Conservation (phyloP, 129 eudicot species). For the Centaurea solstitialis region DNA sequence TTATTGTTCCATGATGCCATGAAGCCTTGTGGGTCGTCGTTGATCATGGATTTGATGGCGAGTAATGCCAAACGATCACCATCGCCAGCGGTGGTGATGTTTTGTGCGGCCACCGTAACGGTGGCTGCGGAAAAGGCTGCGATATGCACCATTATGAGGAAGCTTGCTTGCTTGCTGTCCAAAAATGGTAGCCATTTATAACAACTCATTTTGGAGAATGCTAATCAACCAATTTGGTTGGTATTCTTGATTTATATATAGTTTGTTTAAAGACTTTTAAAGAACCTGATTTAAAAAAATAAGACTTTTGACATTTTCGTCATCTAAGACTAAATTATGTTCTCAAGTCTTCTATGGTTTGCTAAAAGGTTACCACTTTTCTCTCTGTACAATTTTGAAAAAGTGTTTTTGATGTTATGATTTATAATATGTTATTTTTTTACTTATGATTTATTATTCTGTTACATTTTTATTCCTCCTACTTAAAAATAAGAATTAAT, state of each 20-base stretch:
- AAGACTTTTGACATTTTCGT: background rate
- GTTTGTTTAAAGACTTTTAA: too few species aligned
- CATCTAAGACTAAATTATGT: too few species aligned
- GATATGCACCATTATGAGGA: background rate
- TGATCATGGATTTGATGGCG: conserved; percentile 28
- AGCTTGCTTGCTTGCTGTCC: background rate
- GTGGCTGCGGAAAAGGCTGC: background rate
- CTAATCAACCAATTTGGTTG: background rate
- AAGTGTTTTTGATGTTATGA: too few species aligned
- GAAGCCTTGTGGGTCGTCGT: conserved; percentile 28
- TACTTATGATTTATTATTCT: too few species aligned
- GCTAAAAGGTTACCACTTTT: too few species aligned
- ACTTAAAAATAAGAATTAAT: too few species aligned
- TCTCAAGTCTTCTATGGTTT: too few species aligned
- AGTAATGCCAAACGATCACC: conserved; percentile 26
- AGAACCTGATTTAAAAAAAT: too few species aligned
- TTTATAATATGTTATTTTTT: too few species aligned
- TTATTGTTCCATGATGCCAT: conserved; percentile 31
- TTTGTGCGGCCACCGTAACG: too few species aligned
- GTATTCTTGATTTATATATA: background rate
- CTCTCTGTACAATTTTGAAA: too few species aligned
- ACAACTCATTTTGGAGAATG: background rate
- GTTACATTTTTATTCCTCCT: too few species aligned
- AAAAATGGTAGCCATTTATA: conserved; percentile 11
- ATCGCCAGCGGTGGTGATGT: background rate